Evolutionary conservation across 805 yeast genomes (phyloP).

Genomic region (Sugiyamaella qingdaonensis): DNA sequence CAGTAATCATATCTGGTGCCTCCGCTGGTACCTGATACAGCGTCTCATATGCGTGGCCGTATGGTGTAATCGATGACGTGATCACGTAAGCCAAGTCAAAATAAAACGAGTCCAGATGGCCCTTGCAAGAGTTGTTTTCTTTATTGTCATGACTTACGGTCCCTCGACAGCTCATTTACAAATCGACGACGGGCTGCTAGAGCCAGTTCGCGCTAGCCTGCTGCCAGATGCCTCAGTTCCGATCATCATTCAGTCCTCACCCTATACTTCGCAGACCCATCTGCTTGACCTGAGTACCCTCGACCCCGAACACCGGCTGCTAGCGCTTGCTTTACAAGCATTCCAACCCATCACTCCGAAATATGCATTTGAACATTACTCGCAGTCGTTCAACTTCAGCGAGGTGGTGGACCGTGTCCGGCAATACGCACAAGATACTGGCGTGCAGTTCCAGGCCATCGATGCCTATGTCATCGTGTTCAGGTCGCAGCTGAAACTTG

Average conservation of each 20-base stretch:
- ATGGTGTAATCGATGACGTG: slow-evolving; percentile 4
- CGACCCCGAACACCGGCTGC: slow-evolving; percentile 23
- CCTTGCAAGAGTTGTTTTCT: background rate
- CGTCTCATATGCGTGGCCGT: background rate
- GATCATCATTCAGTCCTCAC: slow-evolving; percentile 30
- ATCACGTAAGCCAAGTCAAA: background rate
- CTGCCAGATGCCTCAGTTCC: background rate
- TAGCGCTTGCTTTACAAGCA: slow-evolving; percentile 34
- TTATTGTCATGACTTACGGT: background rate
- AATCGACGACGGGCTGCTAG: slow-evolving; percentile 20
- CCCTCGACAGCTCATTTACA: slow-evolving; percentile 15
- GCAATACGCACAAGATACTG: slow-evolving; percentile 1
- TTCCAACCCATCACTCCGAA: slow-evolving; percentile 22
- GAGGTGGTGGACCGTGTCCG: slow-evolving; percentile 23
- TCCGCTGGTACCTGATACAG: too few species aligned
- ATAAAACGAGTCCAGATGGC: background rate
- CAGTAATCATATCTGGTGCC: too few species aligned
- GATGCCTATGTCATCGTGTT: slow-evolving; percentile 35
- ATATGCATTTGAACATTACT: slow-evolving; percentile 31
- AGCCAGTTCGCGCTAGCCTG: slow-evolving; percentile 17
- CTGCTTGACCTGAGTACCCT: slow-evolving; percentile 29
- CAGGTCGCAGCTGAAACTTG: slow-evolving; percentile 31
- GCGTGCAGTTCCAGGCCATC: slow-evolving; percentile 16
- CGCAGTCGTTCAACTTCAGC: slow-evolving; percentile 31
- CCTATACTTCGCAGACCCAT: slow-evolving; percentile 32